These are phyloP conservation scores for Yarrowia bubula DNA, from an alignment of 805 yeast genomes.

Conservation along the genomic window DNA sequence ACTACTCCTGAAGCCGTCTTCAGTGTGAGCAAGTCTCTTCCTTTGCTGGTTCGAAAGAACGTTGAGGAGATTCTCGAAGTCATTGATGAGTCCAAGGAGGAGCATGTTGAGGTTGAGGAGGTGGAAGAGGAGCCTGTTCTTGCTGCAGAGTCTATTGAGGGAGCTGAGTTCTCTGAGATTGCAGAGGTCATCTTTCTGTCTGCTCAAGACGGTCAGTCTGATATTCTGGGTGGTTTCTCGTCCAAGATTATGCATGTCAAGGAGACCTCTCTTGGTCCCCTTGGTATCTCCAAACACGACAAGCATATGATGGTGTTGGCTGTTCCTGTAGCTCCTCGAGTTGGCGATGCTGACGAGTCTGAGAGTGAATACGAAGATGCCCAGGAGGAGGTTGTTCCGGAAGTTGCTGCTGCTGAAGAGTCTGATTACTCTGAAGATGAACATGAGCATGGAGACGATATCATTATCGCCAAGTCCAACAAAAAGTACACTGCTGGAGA, in stretches of 20 bases:
- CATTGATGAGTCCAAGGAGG: conserved; percentile 41
- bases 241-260: conserved; percentile 19
- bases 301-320: conserved; percentile 22
- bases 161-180: conserved; percentile 21
- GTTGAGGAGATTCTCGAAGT: conserved; percentile 59
- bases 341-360: not conserved
- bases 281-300: not conserved
- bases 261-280: conserved; percentile 14
- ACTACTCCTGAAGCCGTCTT: conserved; percentile 46
- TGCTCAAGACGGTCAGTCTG: conserved; percentile 17
- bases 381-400: not conserved
- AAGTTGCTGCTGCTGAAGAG: not conserved
- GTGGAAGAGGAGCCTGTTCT: conserved; percentile 17
- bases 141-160: conserved; percentile 21
- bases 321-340: conserved; percentile 18
- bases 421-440: conserved; percentile 7
- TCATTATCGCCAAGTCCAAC: conserved; percentile 24
- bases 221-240: conserved; percentile 1
- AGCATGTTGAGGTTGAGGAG: conserved; percentile 15
- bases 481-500: conserved; percentile 21
- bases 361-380: not conserved
- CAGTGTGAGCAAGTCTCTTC: conserved; percentile 38
- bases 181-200: conserved; percentile 19
- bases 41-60: conserved; percentile 57
- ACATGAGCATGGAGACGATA: conserved; percentile 5